Base-by-base conservation (phyloP, 495 filamentous ascomycete genomes). In the Neurospora pannonica region DNA sequence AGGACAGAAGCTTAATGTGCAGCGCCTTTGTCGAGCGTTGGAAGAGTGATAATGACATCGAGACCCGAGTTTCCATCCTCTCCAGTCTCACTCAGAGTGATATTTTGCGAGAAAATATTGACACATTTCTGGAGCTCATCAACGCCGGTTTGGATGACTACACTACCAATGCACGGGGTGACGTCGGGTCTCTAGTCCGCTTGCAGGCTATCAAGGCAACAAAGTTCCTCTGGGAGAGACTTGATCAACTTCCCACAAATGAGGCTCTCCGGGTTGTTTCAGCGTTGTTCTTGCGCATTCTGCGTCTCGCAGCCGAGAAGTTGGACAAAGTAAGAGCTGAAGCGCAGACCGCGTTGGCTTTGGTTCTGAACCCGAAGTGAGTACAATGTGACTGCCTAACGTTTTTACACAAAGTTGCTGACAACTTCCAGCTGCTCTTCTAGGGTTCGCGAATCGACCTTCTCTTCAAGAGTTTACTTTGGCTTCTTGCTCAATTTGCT, bases 111-210 rank as follows among this genome's bases (percentile, higher is more conserved):
- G 74, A 83, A 34, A 81, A 81, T 46, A 74, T 79, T 4, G 71
- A 40, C 4, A 70, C 77, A 15, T 82, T 89, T 48, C 71, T 85
- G 0, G 73, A 78, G 46, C 80, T 86, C 34, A 83, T 87, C 38
- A 82, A 75, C 28, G 85, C 79, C 76, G 91, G 86, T 11, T 79
- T 98, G 60, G 92, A 96, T 72, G 95, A 99, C 79, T 98, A 98
- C 76, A 94, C 93, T 0, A 93, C 92, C 11, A 94, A 92, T 77
- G 87, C 92, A 48, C 87, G 94, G 10, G 97, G 96, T 15, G 96
- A 99, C 78, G 86, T 98, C 72, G 96, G 96, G 5, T 97, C 94
- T 3, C 87, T 92, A 38, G 91, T 95, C 15, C 86, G 96, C 15
- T 78, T 94, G 17, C 92, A 94, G 78, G 95, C 93, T 38, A 86